Base-by-base conservation (phyloP, 805 yeast species). In the Ogataea minuta region DNA sequence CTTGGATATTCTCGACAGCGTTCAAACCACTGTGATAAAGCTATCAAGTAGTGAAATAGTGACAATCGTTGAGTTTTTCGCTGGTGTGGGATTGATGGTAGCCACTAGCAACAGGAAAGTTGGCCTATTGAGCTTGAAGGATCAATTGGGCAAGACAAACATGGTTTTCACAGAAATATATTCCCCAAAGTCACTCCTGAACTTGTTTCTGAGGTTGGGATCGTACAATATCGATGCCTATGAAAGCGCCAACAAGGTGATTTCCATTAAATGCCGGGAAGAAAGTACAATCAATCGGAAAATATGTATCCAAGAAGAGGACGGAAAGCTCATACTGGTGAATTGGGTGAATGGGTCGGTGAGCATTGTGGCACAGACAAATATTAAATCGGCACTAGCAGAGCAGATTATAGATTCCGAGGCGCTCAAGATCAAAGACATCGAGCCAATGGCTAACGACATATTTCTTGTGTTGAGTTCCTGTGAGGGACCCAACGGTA, bases 101-200 rank as follows among this genome's bases (percentile, higher is more conserved):
- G 75, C 88, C 6, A 87, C 96, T 0, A 76, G 84, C 3, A 65
- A 74, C 45, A 87, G 87, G 16, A 68, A 90, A 44, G 76, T 82
- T 29, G 57, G 81, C 5, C 66, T 85, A 29, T 54, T 87, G 2
- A 67, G 81, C 0, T 64, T 89, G 23, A 74, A 83, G 45, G 93
- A 88, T 58, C 68, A 76, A 32, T 68, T 75, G 24, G 91, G 95
- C 23, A 81, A 77, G 50, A 79, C 85, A 1, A 53, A 55, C 9
- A 40, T 64, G 9, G 46, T 43, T 16, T 41, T 33, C 8, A 28
- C 38, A 13, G 59, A 59, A 23, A 39, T 63, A 4, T 43, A 45
- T 15, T 39, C 53, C 4, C 42, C 60, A 8, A 45, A 47, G 12
- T 49, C 52, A 0, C 43, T 56, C 19, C 27, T 56, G 31, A 45